Base-by-base conservation (phyloP, 2,329 filamentous ascomycete genomes). In the Diaporthe eres region DNA sequence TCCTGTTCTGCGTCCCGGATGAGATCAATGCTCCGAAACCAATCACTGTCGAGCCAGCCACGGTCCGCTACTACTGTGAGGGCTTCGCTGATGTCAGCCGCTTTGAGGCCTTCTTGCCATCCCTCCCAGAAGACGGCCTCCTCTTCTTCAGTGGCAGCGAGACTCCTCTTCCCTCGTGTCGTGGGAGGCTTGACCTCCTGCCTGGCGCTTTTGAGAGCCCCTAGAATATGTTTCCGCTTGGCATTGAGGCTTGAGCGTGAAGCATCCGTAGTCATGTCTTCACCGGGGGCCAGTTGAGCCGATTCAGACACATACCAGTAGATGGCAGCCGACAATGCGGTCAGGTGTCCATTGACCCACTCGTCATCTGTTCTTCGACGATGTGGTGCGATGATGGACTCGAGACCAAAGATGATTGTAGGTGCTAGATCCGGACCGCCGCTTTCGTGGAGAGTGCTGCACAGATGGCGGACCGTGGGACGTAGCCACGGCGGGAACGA, bases 351-450 rank as follows among this genome's bases (percentile, higher is more conserved):
- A 63, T 86, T 81, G 9, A 88, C 81, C 89, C 88, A 89, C 74
- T 86, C 84, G 77, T 91, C 86, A 74, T 87, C 82, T 71, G 86
- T 86, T 51, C 82, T 83, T 37, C 80, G 82, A n/a, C 88, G 87
- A 17, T 83, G 82, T 0, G 87, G 86, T 1, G 83, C 81, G 15
- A 87, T 79, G 67, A 91, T 88, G 25, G 86, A 84, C 86, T 93
- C 93, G 71, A 95, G 88, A 1, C 94, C 95, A 0, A 94, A 93
- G 67, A 94, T 90, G 0, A 97, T 89, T 72, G 95, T 94, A 0
- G 94, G 93, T 0, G 91, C 91, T 4, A 95, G 88, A 5, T 86
- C 87, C 9, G 90, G 88, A 0, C 92, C 90, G 1, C 88, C 87
- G n/a, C 58, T 28, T 9, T 44, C 17, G 17, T n/a, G 28, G 13